phyloP scores from a whole-genome alignment of 495 filamentous ascomycete genomes.

The Talaromyces stipitatus region DNA sequence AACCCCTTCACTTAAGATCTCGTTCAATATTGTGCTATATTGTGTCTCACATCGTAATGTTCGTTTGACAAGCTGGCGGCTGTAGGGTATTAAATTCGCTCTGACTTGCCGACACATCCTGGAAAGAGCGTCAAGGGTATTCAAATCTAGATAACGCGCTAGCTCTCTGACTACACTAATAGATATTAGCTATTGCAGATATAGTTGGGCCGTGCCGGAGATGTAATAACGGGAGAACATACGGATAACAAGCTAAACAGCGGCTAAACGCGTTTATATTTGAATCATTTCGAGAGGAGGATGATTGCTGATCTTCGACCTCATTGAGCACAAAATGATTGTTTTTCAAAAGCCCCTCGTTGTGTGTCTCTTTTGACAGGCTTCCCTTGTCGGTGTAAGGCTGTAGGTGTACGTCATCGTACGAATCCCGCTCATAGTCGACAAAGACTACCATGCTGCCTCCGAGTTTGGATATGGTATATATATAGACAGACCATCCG shows the following conservation, averaged over 20 bases:
- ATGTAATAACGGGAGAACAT: no score
- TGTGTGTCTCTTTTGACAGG: not conserved
- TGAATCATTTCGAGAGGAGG: slow-evolving; percentile 32
- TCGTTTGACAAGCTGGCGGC: slow-evolving; percentile 58
- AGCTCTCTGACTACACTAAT: slow-evolving; percentile 69
- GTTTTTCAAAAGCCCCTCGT: not conserved
- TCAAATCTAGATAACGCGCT: slow-evolving; percentile 69
- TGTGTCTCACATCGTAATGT: slow-evolving; percentile 77
- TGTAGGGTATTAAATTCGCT: slow-evolving; percentile 65
- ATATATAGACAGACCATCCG: not conserved
- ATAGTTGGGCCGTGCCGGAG: slow-evolving; percentile 13
- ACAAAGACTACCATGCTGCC: slow-evolving; percentile 41
- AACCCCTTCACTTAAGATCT: slow-evolving; percentile 26
- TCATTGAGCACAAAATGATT: slow-evolving; percentile 9
- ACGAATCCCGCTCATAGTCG: slow-evolving; percentile 32
- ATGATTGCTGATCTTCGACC: slow-evolving; percentile 12
- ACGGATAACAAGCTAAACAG: slow-evolving; percentile 89
- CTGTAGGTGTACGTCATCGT: slow-evolving; percentile 14
- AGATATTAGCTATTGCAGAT: slow-evolving; percentile 9
- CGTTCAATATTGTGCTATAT: slow-evolving; percentile 33
- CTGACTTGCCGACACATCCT: slow-evolving; percentile 73
- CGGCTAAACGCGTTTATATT: slow-evolving; percentile 67
- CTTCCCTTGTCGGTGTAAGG: slow-evolving; percentile 13
- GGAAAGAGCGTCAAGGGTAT: slow-evolving; percentile 73
- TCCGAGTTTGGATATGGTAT: not conserved